These are phyloP conservation scores for Polychaeton citri DNA, from an alignment of 2,329 filamentous ascomycete genomes.

Conservation along the genomic window DNA sequence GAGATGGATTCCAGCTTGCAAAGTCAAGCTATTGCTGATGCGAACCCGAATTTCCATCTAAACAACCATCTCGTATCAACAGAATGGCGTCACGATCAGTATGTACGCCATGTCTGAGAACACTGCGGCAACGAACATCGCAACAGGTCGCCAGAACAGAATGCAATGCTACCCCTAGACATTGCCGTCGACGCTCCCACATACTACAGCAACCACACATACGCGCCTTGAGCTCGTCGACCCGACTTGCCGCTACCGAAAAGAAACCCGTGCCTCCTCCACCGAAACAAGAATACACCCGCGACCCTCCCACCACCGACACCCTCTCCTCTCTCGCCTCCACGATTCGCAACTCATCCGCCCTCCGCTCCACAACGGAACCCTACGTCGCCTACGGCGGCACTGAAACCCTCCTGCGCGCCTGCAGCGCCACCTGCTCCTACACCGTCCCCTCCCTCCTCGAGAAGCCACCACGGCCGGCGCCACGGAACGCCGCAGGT, in stretches of 20 bases:
- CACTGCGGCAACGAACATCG: not conserved
- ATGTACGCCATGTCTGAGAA: not conserved
- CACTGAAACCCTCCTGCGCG: slow-evolving; percentile 66
- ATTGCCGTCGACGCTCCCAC: too few relatives aligned
- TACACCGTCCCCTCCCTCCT: slow-evolving; percentile 61
- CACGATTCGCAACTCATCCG: slow-evolving; percentile 2
- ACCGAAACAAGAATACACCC: too few relatives aligned
- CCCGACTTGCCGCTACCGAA: not conserved
- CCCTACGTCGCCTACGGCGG: slow-evolving; percentile 69
- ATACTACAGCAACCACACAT: too few relatives aligned
- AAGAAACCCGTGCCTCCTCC: not conserved
- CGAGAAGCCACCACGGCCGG: slow-evolving; percentile 46
- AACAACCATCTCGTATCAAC: too few relatives aligned
- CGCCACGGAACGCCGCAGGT: slow-evolving; percentile 60
- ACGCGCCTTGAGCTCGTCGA: not conserved
- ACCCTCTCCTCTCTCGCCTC: not conserved
- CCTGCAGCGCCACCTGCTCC: slow-evolving; percentile 57
- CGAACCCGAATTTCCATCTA: too few relatives aligned
- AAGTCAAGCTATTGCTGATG: too few relatives aligned
- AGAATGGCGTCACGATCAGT: not conserved
- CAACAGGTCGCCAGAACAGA: not conserved
- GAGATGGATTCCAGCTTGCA: too few relatives aligned
- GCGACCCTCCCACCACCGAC: not conserved
- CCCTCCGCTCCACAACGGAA: slow-evolving; percentile 35
- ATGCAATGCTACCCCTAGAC: too few relatives aligned